A percentile compares a stretch with the other conserved stretches of the same genome.
Evolutionary conservation across 225 moss, liverwort and hornwort genomes (phyloP).

Genomic region (Rhytidiadelphus loreus): DNA sequence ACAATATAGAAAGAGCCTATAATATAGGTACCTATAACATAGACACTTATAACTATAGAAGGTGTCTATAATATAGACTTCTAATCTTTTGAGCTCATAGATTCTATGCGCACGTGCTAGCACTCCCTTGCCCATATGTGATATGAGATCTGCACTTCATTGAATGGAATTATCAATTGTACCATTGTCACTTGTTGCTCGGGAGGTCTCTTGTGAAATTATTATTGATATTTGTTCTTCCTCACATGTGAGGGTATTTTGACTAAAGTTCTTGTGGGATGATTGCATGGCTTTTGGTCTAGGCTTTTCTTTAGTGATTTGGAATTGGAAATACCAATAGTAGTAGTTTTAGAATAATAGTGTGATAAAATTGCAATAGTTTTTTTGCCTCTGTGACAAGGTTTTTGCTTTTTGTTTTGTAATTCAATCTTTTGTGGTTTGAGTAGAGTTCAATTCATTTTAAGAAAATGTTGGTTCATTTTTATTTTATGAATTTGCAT

Average conservation of each 20-base stretch:
- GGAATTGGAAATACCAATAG: not conserved
- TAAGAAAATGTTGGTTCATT: not conserved
- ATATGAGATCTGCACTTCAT: not conserved
- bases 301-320: not conserved
- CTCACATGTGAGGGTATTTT: not conserved
- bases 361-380: not conserved
- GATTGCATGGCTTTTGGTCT: not conserved
- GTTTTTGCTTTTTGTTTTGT: not conserved
- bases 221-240: not conserved
- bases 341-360: not conserved
- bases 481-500: not conserved
- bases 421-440: not conserved
- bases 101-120: no score
- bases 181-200: not conserved
- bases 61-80: no score
- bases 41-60: no score
- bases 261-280: not conserved
- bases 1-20: no score
- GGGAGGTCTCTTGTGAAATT: not conserved
- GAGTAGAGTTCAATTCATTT: not conserved
- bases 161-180: not conserved
- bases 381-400: fast-evolving
- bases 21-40: no score
- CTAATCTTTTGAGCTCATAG: no score
- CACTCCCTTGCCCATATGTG: no score